Base-by-base conservation (phyloP, 768 basidiomycete species). In the Guyanaporus albipodus region DNA sequence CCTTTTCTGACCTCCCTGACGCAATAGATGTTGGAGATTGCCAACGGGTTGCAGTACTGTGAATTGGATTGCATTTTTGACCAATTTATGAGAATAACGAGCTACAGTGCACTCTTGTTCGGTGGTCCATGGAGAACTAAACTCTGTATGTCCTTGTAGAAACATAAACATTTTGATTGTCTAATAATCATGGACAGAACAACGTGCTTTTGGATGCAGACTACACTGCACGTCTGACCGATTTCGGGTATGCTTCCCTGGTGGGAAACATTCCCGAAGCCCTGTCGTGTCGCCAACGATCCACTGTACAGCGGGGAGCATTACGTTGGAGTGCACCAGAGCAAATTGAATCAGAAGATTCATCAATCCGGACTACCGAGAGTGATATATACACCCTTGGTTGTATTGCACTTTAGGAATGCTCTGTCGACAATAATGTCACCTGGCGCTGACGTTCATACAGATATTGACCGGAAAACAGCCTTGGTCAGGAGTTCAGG, bases 151-250 rank as follows among this genome's bases (percentile, higher is more conserved):
- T 40, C 27, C n/a, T 17, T 8, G 10, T 28, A 28, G 28, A 12
- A 6, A 15, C n/a, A 23, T 11, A 14, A 14, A 15, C 23, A 14
- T 38, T 18, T 9, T 6, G 12, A 21, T 21, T 21, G 12, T 29
- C 19, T 40, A 19, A 40, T 2, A 14, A 12, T n/a, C n/a, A 4
- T 8, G 1, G 19, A n/a, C n/a, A 58, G 55, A 45, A 43, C 3
- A 54, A 58, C 7, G 43, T 58, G 19, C 46, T 55, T 27, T 15
- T 51, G 3, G 50, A 53, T 17, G 46, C 9, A 19, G 22, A 46
- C 3, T 53, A 66, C 26, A 67, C 65, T 15, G 73, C 68, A 0
- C 63, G 66, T 10, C 54, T 77, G 4, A 67, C 67, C 37, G 74
- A 75, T 48, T 76, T 76, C 3, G 24, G 38, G 14, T 28, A 28